Evolutionary conservation across 345 rosid genomes (phyloP).

Genomic region (Combretum micranthum): DNA sequence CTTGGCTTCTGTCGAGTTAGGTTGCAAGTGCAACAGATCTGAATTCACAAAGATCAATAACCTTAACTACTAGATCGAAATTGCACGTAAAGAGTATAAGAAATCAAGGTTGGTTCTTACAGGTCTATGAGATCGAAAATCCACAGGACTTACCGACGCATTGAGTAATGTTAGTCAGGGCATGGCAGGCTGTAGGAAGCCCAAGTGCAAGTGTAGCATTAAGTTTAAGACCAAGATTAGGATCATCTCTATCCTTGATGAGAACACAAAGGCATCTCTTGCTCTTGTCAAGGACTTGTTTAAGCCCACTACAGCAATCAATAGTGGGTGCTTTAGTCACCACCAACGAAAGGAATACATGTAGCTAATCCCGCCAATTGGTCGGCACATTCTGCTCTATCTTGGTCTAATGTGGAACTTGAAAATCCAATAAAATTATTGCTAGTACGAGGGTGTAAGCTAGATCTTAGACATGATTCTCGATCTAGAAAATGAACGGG

Average conservation of each 20-base stretch:
- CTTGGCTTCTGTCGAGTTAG: constrained; percentile 17
- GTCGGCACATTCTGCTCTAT: constrained; percentile 62
- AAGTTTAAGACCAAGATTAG: constrained; percentile 59
- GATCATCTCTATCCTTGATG: constrained; percentile 63
- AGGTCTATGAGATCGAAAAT: neutral
- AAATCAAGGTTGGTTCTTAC: too few species aligned
- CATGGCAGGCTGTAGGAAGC: constrained; percentile 53
- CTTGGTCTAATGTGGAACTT: constrained; percentile 38
- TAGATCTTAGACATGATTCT: too few species aligned
- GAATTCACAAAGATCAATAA: neutral
- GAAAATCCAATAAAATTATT: constrained; percentile 2
- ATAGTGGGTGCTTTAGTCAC: constrained; percentile 38
- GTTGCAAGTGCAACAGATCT: constrained; percentile 21
- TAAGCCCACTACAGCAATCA: constrained; percentile 71
- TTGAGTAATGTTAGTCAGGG: constrained; percentile 37
- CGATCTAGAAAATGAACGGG: too few species aligned
- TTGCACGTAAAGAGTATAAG: neutral
- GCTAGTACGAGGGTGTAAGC: neutral
- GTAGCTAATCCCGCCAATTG: constrained; percentile 63
- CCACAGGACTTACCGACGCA: constrained; percentile 45
- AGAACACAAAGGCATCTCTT: constrained; percentile 65
- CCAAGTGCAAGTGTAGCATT: constrained; percentile 53
- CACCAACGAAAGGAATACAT: constrained; percentile 72
- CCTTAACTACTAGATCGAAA: neutral
- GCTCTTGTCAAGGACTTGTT: constrained; percentile 50